Evolutionary conservation across 345 rosid genomes (phyloP), one percentile per base, ranked within the genome.

Genomic region (Xanthoceras sorbifolium): DNA sequence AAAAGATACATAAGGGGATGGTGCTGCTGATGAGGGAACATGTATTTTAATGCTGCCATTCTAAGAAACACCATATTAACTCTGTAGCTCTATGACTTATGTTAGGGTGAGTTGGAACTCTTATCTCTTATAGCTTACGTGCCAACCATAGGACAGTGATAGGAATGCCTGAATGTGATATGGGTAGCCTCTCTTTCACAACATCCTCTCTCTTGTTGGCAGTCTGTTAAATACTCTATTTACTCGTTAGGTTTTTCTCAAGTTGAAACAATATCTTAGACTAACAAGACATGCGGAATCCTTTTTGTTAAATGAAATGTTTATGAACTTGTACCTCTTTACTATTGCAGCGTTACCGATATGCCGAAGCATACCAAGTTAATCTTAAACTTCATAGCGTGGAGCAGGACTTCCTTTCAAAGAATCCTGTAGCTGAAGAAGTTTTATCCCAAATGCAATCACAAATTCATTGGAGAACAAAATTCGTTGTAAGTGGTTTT

Each of bases 321-420:
- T 71, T 50, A 67, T 75, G 17, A 8, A 72, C 62, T 71, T 15
- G 44, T 67, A 42, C 79, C 69, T 77, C 55, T 64, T 65, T 78
- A 61, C 62, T 64, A 48, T 81, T 85, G 81, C 90, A 97, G 99
- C 95, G 99, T 26, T 89, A 85, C 84, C 89, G 94, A 76, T 97
- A 94, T 85, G 85, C 87, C 36, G 91, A 94, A 83, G 98, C 99
- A 74, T 90, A 86, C 84, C 92, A 86, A 82, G 89, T 92, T 67
- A 86, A 92, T 86, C 81, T 72, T 67, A 88, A 78, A 78, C 96
- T 97, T 80, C 89, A 89, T 82, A 82, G 66, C 54, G 67, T 84
- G 77, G 99, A 92, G 89, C 82, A 88, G 83, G 88, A 86, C 26
- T 92, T 87, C 61, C 23, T 89, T 71, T 86, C 88, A 6, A 82